A percentile compares a stretch with the other conserved stretches of the same genome.
phyloP scores from a whole-genome alignment of 2,329 filamentous ascomycete genomes.

The Cladophialophora bantiana region DNA sequence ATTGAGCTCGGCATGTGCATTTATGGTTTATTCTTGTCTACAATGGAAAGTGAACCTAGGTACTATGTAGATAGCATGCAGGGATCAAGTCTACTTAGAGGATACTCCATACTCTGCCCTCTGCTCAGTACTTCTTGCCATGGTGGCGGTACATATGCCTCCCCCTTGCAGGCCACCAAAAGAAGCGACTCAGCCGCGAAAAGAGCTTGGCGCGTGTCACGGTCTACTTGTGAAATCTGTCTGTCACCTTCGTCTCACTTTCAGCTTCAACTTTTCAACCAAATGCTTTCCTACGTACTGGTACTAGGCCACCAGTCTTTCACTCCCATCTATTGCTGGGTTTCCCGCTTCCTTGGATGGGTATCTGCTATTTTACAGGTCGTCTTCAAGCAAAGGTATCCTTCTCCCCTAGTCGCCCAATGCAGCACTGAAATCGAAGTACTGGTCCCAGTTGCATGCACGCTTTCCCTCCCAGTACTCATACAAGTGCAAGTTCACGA shows the following conservation, averaged over 20 bases:
- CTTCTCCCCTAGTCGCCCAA: neutral
- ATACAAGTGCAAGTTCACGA: constrained; percentile 1
- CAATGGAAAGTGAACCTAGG: neutral
- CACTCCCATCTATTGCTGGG: neutral
- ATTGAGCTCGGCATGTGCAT: neutral
- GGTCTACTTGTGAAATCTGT: neutral
- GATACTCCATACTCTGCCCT: neutral
- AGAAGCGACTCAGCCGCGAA: constrained; percentile 11
- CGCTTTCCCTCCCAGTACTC: neutral
- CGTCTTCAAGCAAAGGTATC: neutral
- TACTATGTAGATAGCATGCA: neutral
- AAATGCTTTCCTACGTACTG: neutral
- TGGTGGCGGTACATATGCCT: neutral
- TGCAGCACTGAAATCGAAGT: neutral
- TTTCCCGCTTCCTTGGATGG: neutral
- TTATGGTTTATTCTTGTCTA: neutral
- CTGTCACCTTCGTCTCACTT: constrained; percentile 7
- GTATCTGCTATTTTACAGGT: constrained; percentile 4
- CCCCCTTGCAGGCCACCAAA: neutral
- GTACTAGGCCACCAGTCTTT: neutral
- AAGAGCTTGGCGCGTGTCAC: neutral
- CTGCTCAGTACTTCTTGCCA: neutral
- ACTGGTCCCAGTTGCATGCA: neutral
- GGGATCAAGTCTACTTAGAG: neutral
- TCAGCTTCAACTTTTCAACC: neutral